These are phyloP conservation scores for Rhizopus arrhizus DNA, from an alignment of 371 early-diverging fungal species.

Conservation along the genomic window DNA sequence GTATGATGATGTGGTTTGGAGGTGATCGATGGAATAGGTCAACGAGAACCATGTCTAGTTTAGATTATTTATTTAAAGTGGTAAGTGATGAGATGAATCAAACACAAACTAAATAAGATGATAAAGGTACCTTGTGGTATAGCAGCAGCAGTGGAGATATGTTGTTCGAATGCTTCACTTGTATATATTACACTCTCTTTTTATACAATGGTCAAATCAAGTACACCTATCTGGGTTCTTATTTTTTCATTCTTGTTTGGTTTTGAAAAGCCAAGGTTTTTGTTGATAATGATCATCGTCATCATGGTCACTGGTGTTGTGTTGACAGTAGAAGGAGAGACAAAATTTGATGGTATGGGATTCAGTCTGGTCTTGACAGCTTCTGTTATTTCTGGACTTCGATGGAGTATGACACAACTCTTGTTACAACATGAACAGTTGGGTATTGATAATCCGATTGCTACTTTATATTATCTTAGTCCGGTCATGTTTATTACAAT, in stretches of 20 bases:
- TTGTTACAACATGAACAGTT: conserved; percentile 65
- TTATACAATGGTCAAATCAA: conserved; percentile 93
- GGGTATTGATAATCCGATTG: conserved; percentile 78
- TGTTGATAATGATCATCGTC: conserved; percentile 70
- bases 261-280: conserved; percentile 71
- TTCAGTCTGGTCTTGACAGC: conserved; percentile 68
- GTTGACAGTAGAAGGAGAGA: conserved; percentile 79
- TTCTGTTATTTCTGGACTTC: conserved; percentile 76
- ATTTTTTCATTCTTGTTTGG: conserved; percentile 87
- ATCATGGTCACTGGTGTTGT: conserved; percentile 82
- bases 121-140: conserved; percentile 79
- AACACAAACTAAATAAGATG: not conserved
- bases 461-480: conserved; percentile 68
- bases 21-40: conserved; percentile 30
- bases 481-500: conserved; percentile 75
- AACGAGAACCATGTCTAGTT: conserved; percentile 26
- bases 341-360: conserved; percentile 71
- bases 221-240: conserved; percentile 84
- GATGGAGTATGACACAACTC: conserved; percentile 86
- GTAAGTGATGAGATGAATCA: conserved; percentile 26
- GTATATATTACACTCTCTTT: conserved; percentile 84
- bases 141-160: conserved; percentile 87
- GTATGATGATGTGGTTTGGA: conserved; percentile 47
- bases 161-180: conserved; percentile 84
- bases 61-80: conserved; percentile 55